Conservation (phyloP, 2,329 filamentous ascomycete genomes). For the Lachnellula hyalina region DNA sequence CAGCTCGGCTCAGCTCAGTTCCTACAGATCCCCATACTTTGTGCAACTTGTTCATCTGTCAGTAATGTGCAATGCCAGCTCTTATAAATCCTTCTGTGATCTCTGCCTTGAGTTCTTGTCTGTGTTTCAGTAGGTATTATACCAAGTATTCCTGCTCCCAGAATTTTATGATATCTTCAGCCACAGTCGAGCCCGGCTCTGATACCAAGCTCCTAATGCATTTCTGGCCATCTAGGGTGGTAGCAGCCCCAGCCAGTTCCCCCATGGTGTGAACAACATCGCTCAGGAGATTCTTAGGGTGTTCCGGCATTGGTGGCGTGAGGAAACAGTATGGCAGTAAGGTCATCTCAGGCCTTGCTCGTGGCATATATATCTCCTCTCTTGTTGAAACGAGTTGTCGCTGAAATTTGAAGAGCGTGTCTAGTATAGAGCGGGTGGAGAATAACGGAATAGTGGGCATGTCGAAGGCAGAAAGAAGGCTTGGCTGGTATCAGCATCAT, state of each 20-base stretch:
- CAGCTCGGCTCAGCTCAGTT: not conserved
- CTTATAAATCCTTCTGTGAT: not conserved
- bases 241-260: slow-evolving; percentile 23
- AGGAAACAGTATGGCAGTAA: slow-evolving; percentile 28
- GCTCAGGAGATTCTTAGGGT: slow-evolving; percentile 29
- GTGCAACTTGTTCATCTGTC: not conserved
- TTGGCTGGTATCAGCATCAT: slow-evolving; percentile 3
- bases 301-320: slow-evolving; percentile 26
- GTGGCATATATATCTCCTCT: not conserved
- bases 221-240: slow-evolving; percentile 20
- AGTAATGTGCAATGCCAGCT: not conserved
- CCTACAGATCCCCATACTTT: not conserved
- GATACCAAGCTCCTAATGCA: slow-evolving; percentile 22
- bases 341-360: slow-evolving; percentile 11
- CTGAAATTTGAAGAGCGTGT: slow-evolving; percentile 25
- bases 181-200: slow-evolving; percentile 10
- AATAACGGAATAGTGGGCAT: slow-evolving; percentile 28
- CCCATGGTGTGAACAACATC: slow-evolving; percentile 27
- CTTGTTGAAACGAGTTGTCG: slow-evolving; percentile 17
- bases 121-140: slow-evolving; percentile 8
- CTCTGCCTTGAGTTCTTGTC: not conserved
- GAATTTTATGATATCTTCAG: slow-evolving; percentile 28
- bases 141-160: slow-evolving; percentile 27
- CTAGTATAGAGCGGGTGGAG: slow-evolving; percentile 18
- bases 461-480: slow-evolving; percentile 24